Evolutionary conservation across 805 yeast species (phyloP), one percentile per base, ranked within the genome.

Genomic region (Phaffomyces antillensis): DNA sequence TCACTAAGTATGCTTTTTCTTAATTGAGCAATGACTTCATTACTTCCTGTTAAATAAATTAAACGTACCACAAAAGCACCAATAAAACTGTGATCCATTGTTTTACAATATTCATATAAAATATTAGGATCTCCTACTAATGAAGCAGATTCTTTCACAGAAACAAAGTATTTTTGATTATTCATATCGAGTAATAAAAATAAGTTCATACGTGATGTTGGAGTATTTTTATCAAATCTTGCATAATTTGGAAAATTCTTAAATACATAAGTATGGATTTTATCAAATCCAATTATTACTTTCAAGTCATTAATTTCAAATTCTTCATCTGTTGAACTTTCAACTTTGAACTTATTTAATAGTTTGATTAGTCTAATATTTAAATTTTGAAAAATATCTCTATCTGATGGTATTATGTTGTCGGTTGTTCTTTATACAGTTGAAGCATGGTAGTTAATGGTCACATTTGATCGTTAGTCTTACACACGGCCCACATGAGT

Each of bases 401-500:
- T 28, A 28, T 28, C 13, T 13, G 17, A 20, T 13, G 37, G 37
- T 18, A n/a, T 54, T 53, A 11, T 51, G 49, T 11, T 45, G 36
- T 15, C 50, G 36, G 15, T 40, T 15, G 39, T 44, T 46, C 26
- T 42, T 43, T 24, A 45, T 39, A 45, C 58, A 54, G 13, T 49
- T 44, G 16, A 51, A 24, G 32, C 58, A 54, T 2, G 58, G 58
- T 6, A 48, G 42, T 20, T 31, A 25, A 40, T 52, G 54, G 33
- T 51, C 54, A 39, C 58, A 51, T 32, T 46, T 49, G 43, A 47
- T 44, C 43, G 51, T 51, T 28, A 51, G 46, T 11, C 55, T 20
- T 28, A 44, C 48, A 38, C 58, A 54, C 1, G 52, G 50, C 7
- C 48, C 50, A 43, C 58, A 54, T 3, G 56, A 40, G 35, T 45